Conservation (phyloP, 2,329 filamentous ascomycete species). For the Stachybotrys chlorohalonatus region DNA sequence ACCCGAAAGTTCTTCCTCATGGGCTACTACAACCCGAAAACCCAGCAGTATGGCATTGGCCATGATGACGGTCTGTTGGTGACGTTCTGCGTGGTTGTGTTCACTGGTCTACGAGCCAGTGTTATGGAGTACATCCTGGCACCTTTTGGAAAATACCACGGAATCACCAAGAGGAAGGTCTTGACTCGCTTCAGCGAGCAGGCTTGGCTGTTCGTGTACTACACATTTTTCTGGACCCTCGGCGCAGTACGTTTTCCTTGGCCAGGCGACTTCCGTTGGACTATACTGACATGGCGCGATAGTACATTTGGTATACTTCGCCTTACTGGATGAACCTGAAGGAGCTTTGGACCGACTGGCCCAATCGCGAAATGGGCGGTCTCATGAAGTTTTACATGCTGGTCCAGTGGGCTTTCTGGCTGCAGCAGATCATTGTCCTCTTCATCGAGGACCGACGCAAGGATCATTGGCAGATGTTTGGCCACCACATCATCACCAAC, state of each 20-base stretch:
- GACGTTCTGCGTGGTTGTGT: constrained; percentile 67
- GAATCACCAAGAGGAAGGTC: constrained; percentile 68
- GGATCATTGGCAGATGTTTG: constrained; percentile 93
- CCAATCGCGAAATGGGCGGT: constrained; percentile 63
- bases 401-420: constrained; percentile 82
- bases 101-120: constrained; percentile 77
- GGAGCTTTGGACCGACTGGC: constrained; percentile 80
- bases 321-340: constrained; percentile 68
- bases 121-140: constrained; percentile 81
- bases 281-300: constrained; percentile 1
- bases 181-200: constrained; percentile 86
- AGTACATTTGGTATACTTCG: constrained; percentile 76
- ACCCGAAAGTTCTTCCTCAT: constrained; percentile 85
- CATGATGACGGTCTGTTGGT: constrained; percentile 74
- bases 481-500: constrained; percentile 86
- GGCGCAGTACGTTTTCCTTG: constrained; percentile 59
- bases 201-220: constrained; percentile 83
- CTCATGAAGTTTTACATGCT: constrained; percentile 85
- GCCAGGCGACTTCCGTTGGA: background rate
- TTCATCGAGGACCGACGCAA: constrained; percentile 92
- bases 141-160: constrained; percentile 63
- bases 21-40: constrained; percentile 66
- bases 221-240: constrained; percentile 68
- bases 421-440: constrained; percentile 90
- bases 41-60: constrained; percentile 66